Conservation (phyloP, 2,329 filamentous ascomycete species). For the Endoconidiophora polonica region DNA sequence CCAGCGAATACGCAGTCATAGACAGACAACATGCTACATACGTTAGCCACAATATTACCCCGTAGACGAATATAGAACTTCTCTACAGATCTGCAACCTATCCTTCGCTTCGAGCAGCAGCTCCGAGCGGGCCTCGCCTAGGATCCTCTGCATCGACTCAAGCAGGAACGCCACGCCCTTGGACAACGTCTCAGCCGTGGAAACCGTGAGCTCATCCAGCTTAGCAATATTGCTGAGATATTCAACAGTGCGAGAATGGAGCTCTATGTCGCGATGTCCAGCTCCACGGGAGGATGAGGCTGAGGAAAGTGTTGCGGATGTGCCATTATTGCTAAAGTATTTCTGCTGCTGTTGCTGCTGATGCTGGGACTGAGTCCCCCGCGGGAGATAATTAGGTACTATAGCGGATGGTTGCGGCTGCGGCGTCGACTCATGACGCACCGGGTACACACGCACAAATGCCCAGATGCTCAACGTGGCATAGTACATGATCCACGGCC, state of each 20-base stretch:
- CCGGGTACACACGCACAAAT: constrained; percentile 37
- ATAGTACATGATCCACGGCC: constrained; percentile 84
- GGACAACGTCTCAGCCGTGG: constrained; percentile 30
- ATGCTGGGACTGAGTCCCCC: not conserved
- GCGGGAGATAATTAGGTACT: not conserved
- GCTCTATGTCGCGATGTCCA: not conserved
- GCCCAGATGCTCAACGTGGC: constrained; percentile 74
- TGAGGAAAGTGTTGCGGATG: not conserved
- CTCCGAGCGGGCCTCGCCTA: constrained; percentile 3
- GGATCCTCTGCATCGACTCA: constrained; percentile 7
- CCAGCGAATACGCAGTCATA: not conserved
- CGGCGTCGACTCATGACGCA: constrained; percentile 3
- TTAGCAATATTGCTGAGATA: constrained; percentile 34
- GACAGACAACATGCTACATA: not conserved
- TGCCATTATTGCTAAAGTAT: not conserved
- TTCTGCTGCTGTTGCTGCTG: not conserved
- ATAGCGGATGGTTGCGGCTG: constrained; percentile 4
- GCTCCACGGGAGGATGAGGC: no score
- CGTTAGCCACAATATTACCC: not conserved
- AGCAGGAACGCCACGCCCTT: constrained; percentile 1
- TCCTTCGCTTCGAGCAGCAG: constrained; percentile 6
- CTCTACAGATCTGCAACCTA: constrained; percentile 6
- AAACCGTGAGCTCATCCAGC: constrained; percentile 51
- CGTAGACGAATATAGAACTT: not conserved
- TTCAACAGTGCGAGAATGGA: not conserved